Percentiles rank a stretch among this genome's conserved stretches.
These are phyloP conservation scores for Nepenthes mirabilis DNA, from an alignment of 148 eudicot species.

Conservation along the genomic window DNA sequence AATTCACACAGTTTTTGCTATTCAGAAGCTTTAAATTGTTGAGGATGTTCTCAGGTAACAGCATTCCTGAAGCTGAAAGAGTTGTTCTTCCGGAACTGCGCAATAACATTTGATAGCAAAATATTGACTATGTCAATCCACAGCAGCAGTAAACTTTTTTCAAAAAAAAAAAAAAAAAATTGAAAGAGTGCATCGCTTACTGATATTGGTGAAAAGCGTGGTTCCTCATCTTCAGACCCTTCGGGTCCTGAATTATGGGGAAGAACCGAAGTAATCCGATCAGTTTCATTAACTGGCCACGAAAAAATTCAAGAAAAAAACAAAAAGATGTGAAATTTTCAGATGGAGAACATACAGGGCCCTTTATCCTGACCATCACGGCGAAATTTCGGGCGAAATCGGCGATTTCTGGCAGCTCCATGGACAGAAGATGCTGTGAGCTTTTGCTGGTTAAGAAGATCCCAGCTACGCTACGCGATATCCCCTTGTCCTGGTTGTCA, in stretches of 20 bases:
- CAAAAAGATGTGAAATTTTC: neutral
- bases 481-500: too few species aligned
- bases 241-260: constrained; percentile 62
- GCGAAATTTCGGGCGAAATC: constrained; percentile 64
- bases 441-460: neutral
- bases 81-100: constrained; percentile 72
- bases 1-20: constrained; percentile 8
- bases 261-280: neutral
- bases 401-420: constrained; percentile 66
- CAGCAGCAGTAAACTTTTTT: neutral
- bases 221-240: constrained; percentile 80
- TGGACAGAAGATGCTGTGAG: constrained; percentile 5
- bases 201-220: constrained; percentile 78
- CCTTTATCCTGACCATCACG: constrained; percentile 65
- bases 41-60: constrained; percentile 38
- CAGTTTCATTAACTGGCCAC: too few species aligned
- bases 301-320: too few species aligned
- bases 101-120: constrained; percentile 1
- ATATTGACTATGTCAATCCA: neutral
- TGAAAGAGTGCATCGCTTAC: constrained; percentile 22
- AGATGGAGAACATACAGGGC: constrained; percentile 46
- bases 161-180: neutral
- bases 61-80: constrained; percentile 79
- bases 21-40: constrained; percentile 8
- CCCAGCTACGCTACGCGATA: too few species aligned